Evolutionary conservation across 1,284 basidiomycete species (phyloP).

Genomic region (Baeospora myosura): DNA sequence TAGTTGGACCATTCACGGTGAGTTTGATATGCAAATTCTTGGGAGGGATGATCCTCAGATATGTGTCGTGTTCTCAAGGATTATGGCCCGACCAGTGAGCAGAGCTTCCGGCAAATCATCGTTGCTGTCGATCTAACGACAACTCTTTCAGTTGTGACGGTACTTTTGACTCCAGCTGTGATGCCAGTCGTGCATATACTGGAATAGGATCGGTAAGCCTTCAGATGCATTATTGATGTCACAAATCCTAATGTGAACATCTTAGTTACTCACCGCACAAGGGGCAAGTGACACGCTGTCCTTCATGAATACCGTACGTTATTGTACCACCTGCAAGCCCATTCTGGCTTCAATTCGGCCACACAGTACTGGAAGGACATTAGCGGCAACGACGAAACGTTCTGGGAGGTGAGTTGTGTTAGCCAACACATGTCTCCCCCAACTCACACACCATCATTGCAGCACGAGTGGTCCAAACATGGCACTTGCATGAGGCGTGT

Average conservation of each 20-base stretch:
- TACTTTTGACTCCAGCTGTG: slow-evolving; percentile 57
- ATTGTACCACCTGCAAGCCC: not conserved
- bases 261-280: slow-evolving; percentile 49
- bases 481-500: slow-evolving; percentile 67
- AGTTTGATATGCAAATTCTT: slow-evolving; percentile 15
- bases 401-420: slow-evolving; percentile 56
- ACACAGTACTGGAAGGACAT: slow-evolving; percentile 58
- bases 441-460: slow-evolving; percentile 9
- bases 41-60: slow-evolving; percentile 2
- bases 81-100: slow-evolving; percentile 65
- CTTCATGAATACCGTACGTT: slow-evolving; percentile 54
- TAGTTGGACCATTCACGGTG: slow-evolving; percentile 75
- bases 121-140: slow-evolving; percentile 7
- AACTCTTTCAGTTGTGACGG: slow-evolving; percentile 54
- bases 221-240: not conserved
- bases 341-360: not conserved
- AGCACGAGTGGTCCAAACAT: slow-evolving; percentile 69
- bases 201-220: slow-evolving; percentile 43
- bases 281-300: slow-evolving; percentile 55
- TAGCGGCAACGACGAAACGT: slow-evolving; percentile 51
- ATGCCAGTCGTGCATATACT: slow-evolving; percentile 53
- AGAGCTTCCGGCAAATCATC: not conserved
- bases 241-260: slow-evolving; percentile 1
- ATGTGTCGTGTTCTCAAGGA: slow-evolving; percentile 27
- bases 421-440: slow-evolving; percentile 3